Conservation (phyloP, 2,329 filamentous ascomycete species). For the Cryphonectria carpinicola region DNA sequence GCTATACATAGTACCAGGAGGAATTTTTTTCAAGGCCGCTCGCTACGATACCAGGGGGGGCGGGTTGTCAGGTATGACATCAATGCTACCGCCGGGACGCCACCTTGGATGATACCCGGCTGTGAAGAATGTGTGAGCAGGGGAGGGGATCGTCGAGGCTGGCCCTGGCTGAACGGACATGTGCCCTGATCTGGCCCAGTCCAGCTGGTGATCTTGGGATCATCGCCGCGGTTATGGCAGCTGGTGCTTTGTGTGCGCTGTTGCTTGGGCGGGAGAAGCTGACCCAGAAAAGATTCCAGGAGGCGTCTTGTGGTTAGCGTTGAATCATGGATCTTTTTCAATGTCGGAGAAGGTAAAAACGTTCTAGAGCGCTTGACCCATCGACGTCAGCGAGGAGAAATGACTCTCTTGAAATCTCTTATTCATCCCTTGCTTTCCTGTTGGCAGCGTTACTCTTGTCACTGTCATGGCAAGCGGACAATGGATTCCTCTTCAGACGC, state of each 20-base stretch:
- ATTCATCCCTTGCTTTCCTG: background rate
- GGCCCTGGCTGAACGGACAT: background rate
- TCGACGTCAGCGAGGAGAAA: background rate
- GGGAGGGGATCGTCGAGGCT: constrained; percentile 1
- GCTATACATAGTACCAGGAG: constrained; percentile 1
- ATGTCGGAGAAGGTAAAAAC: background rate
- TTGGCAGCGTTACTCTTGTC: background rate
- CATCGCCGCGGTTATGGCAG: background rate
- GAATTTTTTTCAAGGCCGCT: background rate
- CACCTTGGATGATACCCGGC: background rate
- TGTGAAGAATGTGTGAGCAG: background rate
- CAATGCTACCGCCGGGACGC: background rate
- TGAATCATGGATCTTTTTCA: background rate
- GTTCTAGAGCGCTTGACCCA: background rate
- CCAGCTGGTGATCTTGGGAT: background rate
- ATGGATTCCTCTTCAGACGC: background rate
- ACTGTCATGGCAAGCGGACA: background rate
- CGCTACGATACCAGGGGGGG: background rate
- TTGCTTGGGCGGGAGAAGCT: background rate
- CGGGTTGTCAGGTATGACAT: background rate
- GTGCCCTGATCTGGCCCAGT: constrained; percentile 3
- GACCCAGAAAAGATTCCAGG: background rate
- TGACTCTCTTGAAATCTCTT: background rate
- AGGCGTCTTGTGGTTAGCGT: background rate
- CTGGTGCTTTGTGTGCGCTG: background rate